phyloP scores from a whole-genome alignment of 805 yeast species.

The Candida koratica region DNA sequence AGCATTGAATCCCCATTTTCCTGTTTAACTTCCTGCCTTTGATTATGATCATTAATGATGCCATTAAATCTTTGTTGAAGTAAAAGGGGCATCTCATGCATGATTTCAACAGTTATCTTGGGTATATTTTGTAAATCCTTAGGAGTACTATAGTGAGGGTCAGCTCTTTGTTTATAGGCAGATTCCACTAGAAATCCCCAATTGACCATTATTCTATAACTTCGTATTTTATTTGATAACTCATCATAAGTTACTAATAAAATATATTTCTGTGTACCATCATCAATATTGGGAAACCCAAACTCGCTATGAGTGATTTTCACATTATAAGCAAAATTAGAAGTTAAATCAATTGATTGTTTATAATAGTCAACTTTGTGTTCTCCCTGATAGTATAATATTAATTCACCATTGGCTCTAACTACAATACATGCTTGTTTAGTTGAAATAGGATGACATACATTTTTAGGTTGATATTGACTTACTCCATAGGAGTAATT shows the following conservation, averaged over 20 bases:
- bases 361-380: constrained; percentile 56
- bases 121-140: constrained; percentile 42
- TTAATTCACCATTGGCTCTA: constrained; percentile 57
- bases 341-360: constrained; percentile 25
- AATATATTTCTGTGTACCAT: constrained; percentile 35
- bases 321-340: constrained; percentile 14
- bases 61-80: constrained; percentile 12
- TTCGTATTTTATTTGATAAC: constrained; percentile 30
- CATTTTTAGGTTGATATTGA: constrained; percentile 57
- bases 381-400: constrained; percentile 61
- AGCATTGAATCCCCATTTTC: constrained; percentile 18
- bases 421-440: constrained; percentile 70
- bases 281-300: constrained; percentile 40
- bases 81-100: constrained; percentile 13
- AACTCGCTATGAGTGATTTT: constrained; percentile 37
- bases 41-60: constrained; percentile 13
- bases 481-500: constrained; percentile 53
- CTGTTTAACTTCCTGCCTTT: constrained; percentile 10
- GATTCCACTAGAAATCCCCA: constrained; percentile 55
- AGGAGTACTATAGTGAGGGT: constrained; percentile 51
- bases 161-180: constrained; percentile 42
- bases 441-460: constrained; percentile 62
- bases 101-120: constrained; percentile 19
- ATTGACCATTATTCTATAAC: constrained; percentile 43
- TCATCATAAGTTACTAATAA: constrained; percentile 42